Evolutionary conservation across 2,329 filamentous ascomycete species (phyloP).

Genomic region (Arthrobotrys pseudoclavata): DNA sequence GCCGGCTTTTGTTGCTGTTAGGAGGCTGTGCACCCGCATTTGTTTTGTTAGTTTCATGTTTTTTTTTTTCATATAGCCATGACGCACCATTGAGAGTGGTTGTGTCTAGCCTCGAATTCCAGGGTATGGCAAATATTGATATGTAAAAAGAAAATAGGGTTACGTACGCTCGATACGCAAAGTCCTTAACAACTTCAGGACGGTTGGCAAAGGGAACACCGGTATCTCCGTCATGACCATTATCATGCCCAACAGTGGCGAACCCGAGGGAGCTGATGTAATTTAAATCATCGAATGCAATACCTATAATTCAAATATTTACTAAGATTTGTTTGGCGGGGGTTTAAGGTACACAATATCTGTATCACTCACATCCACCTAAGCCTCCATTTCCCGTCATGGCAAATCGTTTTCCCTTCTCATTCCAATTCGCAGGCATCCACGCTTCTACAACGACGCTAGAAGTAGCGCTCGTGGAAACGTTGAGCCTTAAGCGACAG

Average conservation of each 20-base stretch:
- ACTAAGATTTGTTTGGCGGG: too few species aligned
- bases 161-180: conserved; percentile 53
- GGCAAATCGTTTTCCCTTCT: conserved; percentile 42
- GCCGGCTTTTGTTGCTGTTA: conserved; percentile 32
- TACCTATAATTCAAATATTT: conserved; percentile 5
- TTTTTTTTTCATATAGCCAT: neutral
- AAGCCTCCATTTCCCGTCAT: conserved; percentile 45
- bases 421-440: conserved; percentile 49
- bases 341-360: too few species aligned
- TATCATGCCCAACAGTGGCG: conserved; percentile 45
- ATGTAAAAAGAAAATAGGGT: too few species aligned
- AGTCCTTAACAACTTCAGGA: conserved; percentile 56
- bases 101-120: too few species aligned
- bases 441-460: conserved; percentile 43
- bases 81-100: too few species aligned
- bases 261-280: conserved; percentile 37
- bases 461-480: conserved; percentile 44
- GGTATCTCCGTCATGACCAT: conserved; percentile 52
- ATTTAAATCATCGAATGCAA: conserved; percentile 34
- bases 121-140: too few species aligned
- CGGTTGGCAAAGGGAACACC: conserved; percentile 48
- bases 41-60: neutral
- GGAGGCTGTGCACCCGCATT: conserved; percentile 2
- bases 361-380: conserved; percentile 37
- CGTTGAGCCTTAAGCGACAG: conserved; percentile 40